phyloP scores from a whole-genome alignment of 345 rosid genomes.

The Orychophragmus violaceus region DNA sequence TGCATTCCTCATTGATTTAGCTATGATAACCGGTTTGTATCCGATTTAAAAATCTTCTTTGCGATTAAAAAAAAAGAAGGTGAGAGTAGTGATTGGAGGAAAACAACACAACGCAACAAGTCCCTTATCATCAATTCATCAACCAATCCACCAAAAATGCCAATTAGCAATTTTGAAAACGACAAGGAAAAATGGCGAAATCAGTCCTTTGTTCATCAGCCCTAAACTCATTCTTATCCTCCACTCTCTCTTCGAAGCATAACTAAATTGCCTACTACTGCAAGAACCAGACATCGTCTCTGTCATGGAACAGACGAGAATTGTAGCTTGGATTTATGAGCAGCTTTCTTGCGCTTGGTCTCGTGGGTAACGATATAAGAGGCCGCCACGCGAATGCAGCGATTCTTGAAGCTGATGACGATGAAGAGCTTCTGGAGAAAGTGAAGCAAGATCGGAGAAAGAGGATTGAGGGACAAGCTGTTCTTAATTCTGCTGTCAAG shows the following conservation, averaged over 20 bases:
- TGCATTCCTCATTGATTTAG: too few species aligned
- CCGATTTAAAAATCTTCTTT: too few species aligned
- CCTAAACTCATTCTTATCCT: slow-evolving; percentile 8
- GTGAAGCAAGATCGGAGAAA: slow-evolving; percentile 78
- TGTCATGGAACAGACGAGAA: slow-evolving; percentile 44
- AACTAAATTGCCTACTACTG: slow-evolving; percentile 22
- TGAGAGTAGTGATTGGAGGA: slow-evolving; percentile 29
- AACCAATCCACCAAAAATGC: not conserved
- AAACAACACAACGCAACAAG: slow-evolving; percentile 20
- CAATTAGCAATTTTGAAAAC: not conserved
- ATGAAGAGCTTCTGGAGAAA: slow-evolving; percentile 76
- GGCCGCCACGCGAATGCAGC: slow-evolving; percentile 55
- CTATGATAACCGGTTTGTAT: too few species aligned
- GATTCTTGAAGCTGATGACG: slow-evolving; percentile 89
- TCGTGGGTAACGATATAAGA: slow-evolving; percentile 18
- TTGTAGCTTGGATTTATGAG: slow-evolving; percentile 47
- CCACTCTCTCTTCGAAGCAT: slow-evolving; percentile 14
- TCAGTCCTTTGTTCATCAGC: slow-evolving; percentile 20
- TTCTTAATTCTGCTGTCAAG: slow-evolving; percentile 56
- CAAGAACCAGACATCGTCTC: slow-evolving; percentile 26
- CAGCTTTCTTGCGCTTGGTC: slow-evolving; percentile 41
- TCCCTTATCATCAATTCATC: slow-evolving; percentile 24
- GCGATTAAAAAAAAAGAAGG: not conserved
- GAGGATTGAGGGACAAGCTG: slow-evolving; percentile 84
- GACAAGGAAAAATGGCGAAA: slow-evolving; percentile 16